Evolutionary conservation across 345 rosid species (phyloP).

Genomic region (Eucalyptus sp.): DNA sequence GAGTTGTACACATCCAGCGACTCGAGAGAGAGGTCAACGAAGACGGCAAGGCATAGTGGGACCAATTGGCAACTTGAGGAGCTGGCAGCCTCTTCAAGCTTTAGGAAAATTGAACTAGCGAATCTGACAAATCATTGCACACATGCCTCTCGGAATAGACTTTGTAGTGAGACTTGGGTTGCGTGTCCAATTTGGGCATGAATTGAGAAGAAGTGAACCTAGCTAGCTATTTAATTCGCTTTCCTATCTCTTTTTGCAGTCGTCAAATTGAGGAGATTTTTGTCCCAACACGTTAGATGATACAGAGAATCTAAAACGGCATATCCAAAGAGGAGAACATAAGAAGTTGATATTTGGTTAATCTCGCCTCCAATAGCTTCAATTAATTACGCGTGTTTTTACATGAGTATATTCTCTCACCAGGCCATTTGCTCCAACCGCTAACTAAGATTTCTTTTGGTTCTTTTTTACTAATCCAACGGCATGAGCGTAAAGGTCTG

Average conservation of each 20-base stretch:
- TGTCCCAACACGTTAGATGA: neutral
- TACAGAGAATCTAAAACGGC: neutral
- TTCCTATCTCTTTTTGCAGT: neutral
- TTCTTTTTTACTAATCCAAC: neutral
- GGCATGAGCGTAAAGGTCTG: neutral
- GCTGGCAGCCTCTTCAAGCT: neutral
- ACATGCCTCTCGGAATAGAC: neutral
- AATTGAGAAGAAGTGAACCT: neutral
- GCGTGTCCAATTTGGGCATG: neutral
- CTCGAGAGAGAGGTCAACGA: neutral
- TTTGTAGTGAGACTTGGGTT: neutral
- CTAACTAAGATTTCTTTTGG: neutral
- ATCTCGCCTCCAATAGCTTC: neutral
- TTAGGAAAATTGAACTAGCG: neutral
- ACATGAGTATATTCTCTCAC: neutral
- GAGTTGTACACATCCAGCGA: neutral
- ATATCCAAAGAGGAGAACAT: neutral
- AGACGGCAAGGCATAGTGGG: neutral
- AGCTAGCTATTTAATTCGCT: neutral
- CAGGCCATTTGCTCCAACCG: neutral
- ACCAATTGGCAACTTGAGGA: neutral
- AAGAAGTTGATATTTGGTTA: neutral
- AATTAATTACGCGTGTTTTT: neutral
- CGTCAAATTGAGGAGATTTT: neutral
- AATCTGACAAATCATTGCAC: neutral